Evolutionary conservation across 2,329 filamentous ascomycete genomes (phyloP).

Genomic region (Fusarium mexicanum): DNA sequence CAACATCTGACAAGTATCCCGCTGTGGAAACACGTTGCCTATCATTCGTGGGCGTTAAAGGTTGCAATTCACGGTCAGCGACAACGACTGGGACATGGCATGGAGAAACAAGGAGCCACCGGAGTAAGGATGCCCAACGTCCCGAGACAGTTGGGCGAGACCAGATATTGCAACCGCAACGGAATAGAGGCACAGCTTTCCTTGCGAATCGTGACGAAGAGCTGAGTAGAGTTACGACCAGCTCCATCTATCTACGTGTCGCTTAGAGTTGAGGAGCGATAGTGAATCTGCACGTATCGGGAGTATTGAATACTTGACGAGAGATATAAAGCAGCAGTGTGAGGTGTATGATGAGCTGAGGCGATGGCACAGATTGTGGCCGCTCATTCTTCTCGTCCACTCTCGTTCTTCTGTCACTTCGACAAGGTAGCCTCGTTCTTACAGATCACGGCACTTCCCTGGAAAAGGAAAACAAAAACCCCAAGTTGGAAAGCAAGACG

Average conservation of each 20-base stretch:
- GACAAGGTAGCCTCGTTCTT: constrained; percentile 24
- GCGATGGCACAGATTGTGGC: constrained; percentile 25
- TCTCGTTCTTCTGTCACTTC: constrained; percentile 19
- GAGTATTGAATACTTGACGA: constrained; percentile 40
- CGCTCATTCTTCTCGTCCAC: constrained; percentile 24
- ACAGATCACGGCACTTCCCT: constrained; percentile 18
- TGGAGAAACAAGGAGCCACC: constrained; percentile 25
- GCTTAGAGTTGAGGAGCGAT: constrained; percentile 35
- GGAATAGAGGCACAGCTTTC: constrained; percentile 24
- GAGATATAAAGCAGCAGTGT: constrained; percentile 40
- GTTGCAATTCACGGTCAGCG: constrained; percentile 18
- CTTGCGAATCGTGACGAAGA: constrained; percentile 23
- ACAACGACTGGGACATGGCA: constrained; percentile 28
- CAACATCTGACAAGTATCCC: constrained; percentile 35
- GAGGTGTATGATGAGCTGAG: constrained; percentile 30
- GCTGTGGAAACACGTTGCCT: constrained; percentile 40
- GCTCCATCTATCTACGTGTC: constrained; percentile 43
- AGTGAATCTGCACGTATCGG: constrained; percentile 20
- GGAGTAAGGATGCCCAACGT: constrained; percentile 41
- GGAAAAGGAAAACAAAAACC: constrained; percentile 13
- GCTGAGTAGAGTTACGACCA: constrained; percentile 20
- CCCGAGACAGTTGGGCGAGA: constrained; percentile 34
- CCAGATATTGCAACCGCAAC: constrained; percentile 30
- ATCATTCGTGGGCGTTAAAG: constrained; percentile 38
- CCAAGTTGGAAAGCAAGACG: constrained; percentile 13